phyloP scores from a whole-genome alignment of 2,329 filamentous ascomycete species.

The Talaromyces sp. region DNA sequence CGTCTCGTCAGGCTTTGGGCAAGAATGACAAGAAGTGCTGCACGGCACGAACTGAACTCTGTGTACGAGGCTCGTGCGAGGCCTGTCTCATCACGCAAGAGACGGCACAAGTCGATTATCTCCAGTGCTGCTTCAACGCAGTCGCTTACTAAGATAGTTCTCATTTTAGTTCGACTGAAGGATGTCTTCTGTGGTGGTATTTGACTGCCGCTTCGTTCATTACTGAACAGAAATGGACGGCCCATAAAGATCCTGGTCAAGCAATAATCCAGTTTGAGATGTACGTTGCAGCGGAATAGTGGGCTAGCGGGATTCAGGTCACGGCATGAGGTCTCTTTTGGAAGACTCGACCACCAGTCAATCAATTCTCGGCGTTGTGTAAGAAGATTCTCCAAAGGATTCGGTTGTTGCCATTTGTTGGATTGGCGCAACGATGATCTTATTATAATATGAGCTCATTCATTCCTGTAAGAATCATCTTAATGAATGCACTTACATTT shows the following conservation, averaged over 20 bases:
- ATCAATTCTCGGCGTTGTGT: constrained; percentile 35
- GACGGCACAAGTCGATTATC: constrained; percentile 48
- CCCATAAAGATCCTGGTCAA: constrained; percentile 52
- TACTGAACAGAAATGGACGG: constrained; percentile 49
- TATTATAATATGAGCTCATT: constrained; percentile 19
- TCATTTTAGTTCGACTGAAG: constrained; percentile 31
- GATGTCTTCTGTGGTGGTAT: constrained; percentile 24
- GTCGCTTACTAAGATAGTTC: constrained; percentile 44
- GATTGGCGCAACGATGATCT: constrained; percentile 37
- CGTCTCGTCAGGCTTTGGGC: constrained; percentile 38
- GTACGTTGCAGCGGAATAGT: constrained; percentile 47
- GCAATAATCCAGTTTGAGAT: constrained; percentile 51
- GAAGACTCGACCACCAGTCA: constrained; percentile 41
- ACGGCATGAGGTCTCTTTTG: constrained; percentile 35
- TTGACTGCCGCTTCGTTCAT: constrained; percentile 27
- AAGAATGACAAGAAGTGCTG: constrained; percentile 47
- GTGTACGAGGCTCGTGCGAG: constrained; percentile 53
- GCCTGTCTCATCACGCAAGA: constrained; percentile 48
- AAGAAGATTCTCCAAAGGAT: constrained; percentile 38
- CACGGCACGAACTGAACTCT: constrained; percentile 53
- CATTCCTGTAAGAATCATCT: constrained; percentile 10
- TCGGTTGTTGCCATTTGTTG: constrained; percentile 35
- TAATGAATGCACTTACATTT: constrained; percentile 30
- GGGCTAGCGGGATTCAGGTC: constrained; percentile 39
- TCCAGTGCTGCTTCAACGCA: constrained; percentile 51